Evolutionary conservation across 306 rosid genomes (phyloP).

Genomic region (Biancaea sappan): DNA sequence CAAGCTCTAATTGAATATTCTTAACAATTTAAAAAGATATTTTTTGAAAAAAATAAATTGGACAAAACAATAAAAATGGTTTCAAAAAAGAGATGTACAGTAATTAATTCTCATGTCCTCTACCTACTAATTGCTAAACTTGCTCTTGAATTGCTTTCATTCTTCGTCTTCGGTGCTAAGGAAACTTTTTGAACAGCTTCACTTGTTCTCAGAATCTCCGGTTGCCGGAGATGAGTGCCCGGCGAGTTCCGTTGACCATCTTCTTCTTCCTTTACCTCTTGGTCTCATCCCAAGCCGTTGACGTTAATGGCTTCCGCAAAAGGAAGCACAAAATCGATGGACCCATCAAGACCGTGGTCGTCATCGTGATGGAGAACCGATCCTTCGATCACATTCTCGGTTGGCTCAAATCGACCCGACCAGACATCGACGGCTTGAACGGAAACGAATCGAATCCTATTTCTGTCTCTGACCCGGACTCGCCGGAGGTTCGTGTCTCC

Average conservation of each 20-base stretch:
- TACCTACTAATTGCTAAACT: neutral
- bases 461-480: constrained; percentile 41
- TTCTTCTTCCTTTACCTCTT: constrained; percentile 47
- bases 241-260: constrained; percentile 36
- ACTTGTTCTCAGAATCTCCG: constrained; percentile 10
- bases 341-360: constrained; percentile 81
- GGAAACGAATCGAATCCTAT: constrained; percentile 71
- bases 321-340: constrained; percentile 58
- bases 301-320: constrained; percentile 16
- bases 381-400: constrained; percentile 90
- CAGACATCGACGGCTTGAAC: constrained; percentile 75
- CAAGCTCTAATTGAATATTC: no score
- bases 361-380: constrained; percentile 89
- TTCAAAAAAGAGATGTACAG: neutral
- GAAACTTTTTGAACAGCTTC: neutral
- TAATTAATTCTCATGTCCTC: neutral
- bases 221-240: constrained; percentile 58
- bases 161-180: neutral
- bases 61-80: neutral
- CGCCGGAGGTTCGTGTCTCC: constrained; percentile 52
- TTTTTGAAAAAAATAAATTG: neutral
- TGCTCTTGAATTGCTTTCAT: neutral
- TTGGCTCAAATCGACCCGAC: constrained; percentile 77
- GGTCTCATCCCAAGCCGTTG: constrained; percentile 36
- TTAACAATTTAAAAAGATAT: no score